phyloP scores from a whole-genome alignment of 805 yeast genomes.

The Barnettozyma siamensis region DNA sequence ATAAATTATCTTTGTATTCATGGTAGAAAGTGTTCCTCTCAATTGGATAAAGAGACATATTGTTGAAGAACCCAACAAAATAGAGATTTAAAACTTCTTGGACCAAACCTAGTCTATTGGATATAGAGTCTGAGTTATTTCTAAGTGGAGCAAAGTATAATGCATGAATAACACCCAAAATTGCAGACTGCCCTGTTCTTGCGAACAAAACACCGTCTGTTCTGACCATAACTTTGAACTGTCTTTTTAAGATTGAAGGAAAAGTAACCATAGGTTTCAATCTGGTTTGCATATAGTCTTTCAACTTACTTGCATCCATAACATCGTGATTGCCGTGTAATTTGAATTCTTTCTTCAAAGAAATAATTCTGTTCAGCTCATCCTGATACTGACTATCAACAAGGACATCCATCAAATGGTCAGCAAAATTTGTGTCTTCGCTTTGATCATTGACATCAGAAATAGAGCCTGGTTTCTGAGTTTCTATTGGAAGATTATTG shows the following conservation, averaged over 20 bases:
- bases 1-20: slow-evolving; percentile 69
- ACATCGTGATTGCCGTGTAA: neutral
- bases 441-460: slow-evolving; percentile 30
- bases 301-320: slow-evolving; percentile 1
- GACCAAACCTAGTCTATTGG: slow-evolving; percentile 65
- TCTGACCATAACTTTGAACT: slow-evolving; percentile 35
- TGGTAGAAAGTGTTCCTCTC: slow-evolving; percentile 74
- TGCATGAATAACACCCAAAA: slow-evolving; percentile 59
- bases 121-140: slow-evolving; percentile 43
- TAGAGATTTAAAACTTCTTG: slow-evolving; percentile 71
- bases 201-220: slow-evolving; percentile 57
- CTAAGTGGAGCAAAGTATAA: slow-evolving; percentile 61
- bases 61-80: slow-evolving; percentile 75
- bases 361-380: slow-evolving; percentile 7
- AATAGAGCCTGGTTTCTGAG: slow-evolving; percentile 8
- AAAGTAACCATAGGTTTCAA: slow-evolving; percentile 25
- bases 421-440: slow-evolving; percentile 61
- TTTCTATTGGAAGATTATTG: slow-evolving; percentile 35
- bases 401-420: slow-evolving; percentile 63
- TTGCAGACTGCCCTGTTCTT: slow-evolving; percentile 57
- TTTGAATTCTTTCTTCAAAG: slow-evolving; percentile 4
- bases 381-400: slow-evolving; percentile 46
- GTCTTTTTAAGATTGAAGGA: slow-evolving; percentile 29
- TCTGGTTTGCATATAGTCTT: slow-evolving; percentile 8
- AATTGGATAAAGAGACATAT: slow-evolving; percentile 66